phyloP scores from a whole-genome alignment of 148 eudicot species.

The Mesembryanthemum crystallinum region DNA sequence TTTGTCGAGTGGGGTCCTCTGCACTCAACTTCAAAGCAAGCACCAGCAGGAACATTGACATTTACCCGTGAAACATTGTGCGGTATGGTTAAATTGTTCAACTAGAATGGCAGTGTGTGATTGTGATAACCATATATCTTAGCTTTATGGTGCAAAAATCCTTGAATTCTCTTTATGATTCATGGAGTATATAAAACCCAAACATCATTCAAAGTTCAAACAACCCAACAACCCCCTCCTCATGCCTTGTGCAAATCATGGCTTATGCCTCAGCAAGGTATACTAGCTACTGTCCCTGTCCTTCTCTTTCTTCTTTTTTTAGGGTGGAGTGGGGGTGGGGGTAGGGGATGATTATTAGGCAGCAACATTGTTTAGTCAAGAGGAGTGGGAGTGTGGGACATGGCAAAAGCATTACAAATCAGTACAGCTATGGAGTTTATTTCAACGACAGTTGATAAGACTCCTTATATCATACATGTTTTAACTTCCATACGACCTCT shows the following conservation, averaged over 20 bases:
- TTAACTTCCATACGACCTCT: too few species aligned
- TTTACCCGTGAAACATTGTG: slow-evolving; percentile 63
- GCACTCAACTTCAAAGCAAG: slow-evolving; percentile 27
- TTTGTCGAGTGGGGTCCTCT: slow-evolving; percentile 66
- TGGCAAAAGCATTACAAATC: not conserved
- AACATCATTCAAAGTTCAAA: slow-evolving; percentile 2
- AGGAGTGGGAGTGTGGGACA: not conserved
- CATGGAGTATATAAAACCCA: not conserved
- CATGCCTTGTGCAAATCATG: not conserved
- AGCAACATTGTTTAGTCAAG: not conserved
- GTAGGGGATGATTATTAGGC: too few species aligned
- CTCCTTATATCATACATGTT: not conserved
- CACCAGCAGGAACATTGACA: slow-evolving; percentile 86
- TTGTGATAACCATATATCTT: not conserved
- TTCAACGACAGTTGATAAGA: not conserved
- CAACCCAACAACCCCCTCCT: not conserved
- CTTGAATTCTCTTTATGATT: not conserved
- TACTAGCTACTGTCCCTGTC: not conserved
- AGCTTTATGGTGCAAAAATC: not conserved
- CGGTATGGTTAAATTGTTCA: slow-evolving; percentile 41
- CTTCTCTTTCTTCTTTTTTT: not conserved
- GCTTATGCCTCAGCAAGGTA: not conserved
- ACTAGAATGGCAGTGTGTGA: not conserved
- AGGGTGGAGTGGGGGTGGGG: too few species aligned
- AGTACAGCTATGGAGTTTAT: not conserved